Conservation (phyloP, 306 rosid genomes). For the Abrus pulchellus region DNA sequence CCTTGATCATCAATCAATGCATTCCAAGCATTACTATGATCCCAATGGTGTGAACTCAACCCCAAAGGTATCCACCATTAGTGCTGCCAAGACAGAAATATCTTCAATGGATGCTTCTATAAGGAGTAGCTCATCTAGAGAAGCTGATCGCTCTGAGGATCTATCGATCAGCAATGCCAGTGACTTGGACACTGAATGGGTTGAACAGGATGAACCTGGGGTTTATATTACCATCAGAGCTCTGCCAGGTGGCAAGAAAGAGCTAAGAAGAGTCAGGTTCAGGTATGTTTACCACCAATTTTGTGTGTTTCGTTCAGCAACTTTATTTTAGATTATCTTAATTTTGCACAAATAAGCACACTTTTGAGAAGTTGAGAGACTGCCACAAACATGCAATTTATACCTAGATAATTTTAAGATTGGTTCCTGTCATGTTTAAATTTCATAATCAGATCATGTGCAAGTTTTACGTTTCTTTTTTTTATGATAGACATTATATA, state of each 20-base stretch:
- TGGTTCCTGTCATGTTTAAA: no score
- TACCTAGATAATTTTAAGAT: no score
- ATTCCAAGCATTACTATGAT: slow-evolving; percentile 57
- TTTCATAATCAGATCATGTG: no score
- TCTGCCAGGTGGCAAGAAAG: slow-evolving; percentile 66
- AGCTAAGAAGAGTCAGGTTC: slow-evolving; percentile 73
- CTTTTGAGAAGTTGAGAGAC: no score
- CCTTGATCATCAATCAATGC: slow-evolving; percentile 60
- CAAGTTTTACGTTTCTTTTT: no score
- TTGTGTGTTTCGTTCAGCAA: neutral
- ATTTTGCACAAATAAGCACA: no score
- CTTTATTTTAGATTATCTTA: neutral
- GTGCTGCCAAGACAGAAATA: slow-evolving; percentile 70
- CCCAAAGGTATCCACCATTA: slow-evolving; percentile 68
- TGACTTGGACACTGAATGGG: slow-evolving; percentile 69
- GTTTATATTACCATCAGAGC: slow-evolving; percentile 71
- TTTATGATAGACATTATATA: no score
- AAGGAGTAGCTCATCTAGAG: slow-evolving; percentile 71
- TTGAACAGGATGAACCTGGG: slow-evolving; percentile 73
- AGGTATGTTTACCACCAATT: slow-evolving; percentile 51
- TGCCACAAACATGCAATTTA: no score
- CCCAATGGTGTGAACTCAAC: slow-evolving; percentile 59
- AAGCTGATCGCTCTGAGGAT: slow-evolving; percentile 66
- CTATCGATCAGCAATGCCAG: slow-evolving; percentile 68
- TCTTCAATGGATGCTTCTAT: slow-evolving; percentile 72